These are phyloP conservation scores for Eruca vesicaria DNA, from an alignment of 441 rosid genomes.

Conservation along the genomic window DNA sequence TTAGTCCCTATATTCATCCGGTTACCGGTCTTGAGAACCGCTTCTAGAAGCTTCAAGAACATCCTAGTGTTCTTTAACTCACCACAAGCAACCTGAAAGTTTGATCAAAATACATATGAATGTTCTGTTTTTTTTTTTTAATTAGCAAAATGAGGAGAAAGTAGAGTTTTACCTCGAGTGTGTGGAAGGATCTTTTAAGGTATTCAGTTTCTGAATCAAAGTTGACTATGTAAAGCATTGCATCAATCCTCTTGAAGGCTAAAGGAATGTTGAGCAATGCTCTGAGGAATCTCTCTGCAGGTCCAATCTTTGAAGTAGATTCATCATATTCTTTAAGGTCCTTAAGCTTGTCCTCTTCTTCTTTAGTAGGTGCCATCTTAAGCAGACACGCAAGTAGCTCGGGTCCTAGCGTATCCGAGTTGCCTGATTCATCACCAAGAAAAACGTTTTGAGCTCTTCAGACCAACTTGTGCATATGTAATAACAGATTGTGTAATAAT, in stretches of 20 bases:
- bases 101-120: not conserved
- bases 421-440: conserved; percentile 47
- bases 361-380: conserved; percentile 88
- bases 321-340: conserved; percentile 58
- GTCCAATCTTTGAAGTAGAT: conserved; percentile 69
- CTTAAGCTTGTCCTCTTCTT: conserved; percentile 74
- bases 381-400: conserved; percentile 85
- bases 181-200: conserved; percentile 70
- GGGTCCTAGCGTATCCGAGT: conserved; percentile 72
- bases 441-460: not conserved
- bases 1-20: conserved; percentile 88
- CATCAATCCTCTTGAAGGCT: conserved; percentile 80
- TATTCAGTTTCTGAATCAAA: conserved; percentile 82
- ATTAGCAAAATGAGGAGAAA: not conserved
- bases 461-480: not conserved
- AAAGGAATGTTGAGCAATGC: conserved; percentile 77
- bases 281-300: conserved; percentile 88
- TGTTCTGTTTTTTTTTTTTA: not conserved
- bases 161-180: conserved; percentile 54
- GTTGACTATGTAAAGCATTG: conserved; percentile 82
- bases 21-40: conserved; percentile 85
- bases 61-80: conserved; percentile 71
- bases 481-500: not conserved
- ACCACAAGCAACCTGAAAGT: conserved; percentile 61
- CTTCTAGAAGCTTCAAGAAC: conserved; percentile 86